Evolutionary conservation across 2,329 filamentous ascomycete species (phyloP).

Genomic region (Thelonectria blattea): DNA sequence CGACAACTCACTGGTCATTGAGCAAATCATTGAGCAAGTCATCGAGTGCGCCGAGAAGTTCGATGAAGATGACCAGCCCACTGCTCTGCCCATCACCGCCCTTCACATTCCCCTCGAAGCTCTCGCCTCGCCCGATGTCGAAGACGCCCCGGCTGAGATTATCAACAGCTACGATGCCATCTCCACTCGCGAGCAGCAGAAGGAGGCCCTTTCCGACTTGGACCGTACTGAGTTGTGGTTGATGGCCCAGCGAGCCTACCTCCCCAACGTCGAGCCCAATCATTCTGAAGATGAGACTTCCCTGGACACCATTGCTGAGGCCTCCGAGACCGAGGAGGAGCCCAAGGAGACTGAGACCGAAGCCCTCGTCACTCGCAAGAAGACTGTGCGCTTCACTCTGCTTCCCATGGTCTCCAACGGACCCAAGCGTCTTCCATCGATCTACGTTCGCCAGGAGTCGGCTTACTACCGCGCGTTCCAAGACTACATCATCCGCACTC

Average conservation of each 20-base stretch:
- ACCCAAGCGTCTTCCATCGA: slow-evolving; percentile 58
- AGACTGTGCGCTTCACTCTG: slow-evolving; percentile 77
- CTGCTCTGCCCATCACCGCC: slow-evolving; percentile 59
- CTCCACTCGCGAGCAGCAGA: slow-evolving; percentile 76
- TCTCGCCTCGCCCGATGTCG: slow-evolving; percentile 52
- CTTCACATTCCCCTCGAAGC: slow-evolving; percentile 26
- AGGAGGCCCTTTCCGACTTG: slow-evolving; percentile 73
- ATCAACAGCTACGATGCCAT: slow-evolving; percentile 74
- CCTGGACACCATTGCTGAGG: slow-evolving; percentile 47
- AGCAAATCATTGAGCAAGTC: slow-evolving; percentile 71
- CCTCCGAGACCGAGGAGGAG: slow-evolving; percentile 32
- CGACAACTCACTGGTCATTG: slow-evolving; percentile 49
- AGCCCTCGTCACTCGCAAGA: slow-evolving; percentile 58
- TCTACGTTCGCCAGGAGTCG: slow-evolving; percentile 66
- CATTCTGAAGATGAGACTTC: slow-evolving; percentile 44
- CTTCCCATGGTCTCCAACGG: slow-evolving; percentile 52
- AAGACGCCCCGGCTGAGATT: slow-evolving; percentile 69
- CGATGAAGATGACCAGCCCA: slow-evolving; percentile 66
- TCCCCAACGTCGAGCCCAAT: slow-evolving; percentile 67
- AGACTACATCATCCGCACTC: slow-evolving; percentile 70
- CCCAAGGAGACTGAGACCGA: slow-evolving; percentile 38
- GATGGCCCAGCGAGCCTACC: slow-evolving; percentile 78
- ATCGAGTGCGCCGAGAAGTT: slow-evolving; percentile 62
- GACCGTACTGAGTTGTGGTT: slow-evolving; percentile 90
- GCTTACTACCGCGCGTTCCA: slow-evolving; percentile 91